Conservation (phyloP, 257 asterid genomes). For the Solanum gracilifrons region DNA sequence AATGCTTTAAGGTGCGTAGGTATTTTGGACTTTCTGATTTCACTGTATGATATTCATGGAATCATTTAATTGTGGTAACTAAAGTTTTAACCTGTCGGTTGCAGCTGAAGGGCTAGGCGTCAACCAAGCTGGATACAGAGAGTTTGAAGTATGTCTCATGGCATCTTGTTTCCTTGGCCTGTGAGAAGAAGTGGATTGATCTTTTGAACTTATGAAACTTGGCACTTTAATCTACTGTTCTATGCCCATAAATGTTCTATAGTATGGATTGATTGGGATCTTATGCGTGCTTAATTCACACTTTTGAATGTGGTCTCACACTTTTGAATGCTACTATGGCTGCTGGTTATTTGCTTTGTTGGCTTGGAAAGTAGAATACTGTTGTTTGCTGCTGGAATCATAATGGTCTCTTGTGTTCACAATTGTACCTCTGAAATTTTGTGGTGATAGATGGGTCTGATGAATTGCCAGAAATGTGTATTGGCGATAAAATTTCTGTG, state of each 20-base stretch:
- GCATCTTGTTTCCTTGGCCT: slow-evolving; percentile 15
- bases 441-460: slow-evolving; percentile 23
- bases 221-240: slow-evolving; percentile 43
- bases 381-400: slow-evolving; percentile 38
- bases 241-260: slow-evolving; percentile 42
- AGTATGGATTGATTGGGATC: slow-evolving; percentile 28
- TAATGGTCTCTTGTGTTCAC: slow-evolving; percentile 21
- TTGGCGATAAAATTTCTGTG: slow-evolving; percentile 6
- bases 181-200: not conserved
- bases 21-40: not conserved
- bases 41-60: not conserved
- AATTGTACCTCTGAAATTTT: slow-evolving; percentile 25
- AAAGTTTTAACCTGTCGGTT: not conserved
- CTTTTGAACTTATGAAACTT: slow-evolving; percentile 33
- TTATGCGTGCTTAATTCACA: slow-evolving; percentile 37
- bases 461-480: slow-evolving; percentile 15
- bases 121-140: slow-evolving; percentile 16
- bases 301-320: slow-evolving; percentile 22
- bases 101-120: slow-evolving; percentile 34
- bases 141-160: slow-evolving; percentile 7
- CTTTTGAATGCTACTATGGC: slow-evolving; percentile 54
- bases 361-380: slow-evolving; percentile 21
- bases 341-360: slow-evolving; percentile 58
- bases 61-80: not conserved
- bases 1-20: not conserved